phyloP scores from a whole-genome alignment of 805 yeast species.

The Saccharomycopsis fodiens region DNA sequence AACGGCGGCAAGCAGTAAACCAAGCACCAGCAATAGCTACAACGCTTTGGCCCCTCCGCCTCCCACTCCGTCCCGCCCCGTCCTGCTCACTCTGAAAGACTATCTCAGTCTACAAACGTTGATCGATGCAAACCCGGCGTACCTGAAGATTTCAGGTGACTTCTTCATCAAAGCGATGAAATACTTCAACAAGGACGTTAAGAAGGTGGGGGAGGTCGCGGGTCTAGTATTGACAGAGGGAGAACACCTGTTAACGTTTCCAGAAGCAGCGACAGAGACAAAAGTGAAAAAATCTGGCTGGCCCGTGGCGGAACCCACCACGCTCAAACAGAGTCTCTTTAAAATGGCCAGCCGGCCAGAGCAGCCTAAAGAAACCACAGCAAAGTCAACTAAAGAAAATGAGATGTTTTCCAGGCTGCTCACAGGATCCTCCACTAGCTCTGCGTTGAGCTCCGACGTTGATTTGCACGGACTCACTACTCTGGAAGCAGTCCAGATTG shows the following conservation, averaged over 20 bases:
- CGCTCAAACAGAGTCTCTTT: too few species aligned
- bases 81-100: not conserved
- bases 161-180: conserved; percentile 12
- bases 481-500: conserved; percentile 36
- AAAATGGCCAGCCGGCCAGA: too few species aligned
- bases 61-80: not conserved
- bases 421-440: too few species aligned
- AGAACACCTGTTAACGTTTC: not conserved
- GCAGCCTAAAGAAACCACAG: not conserved
- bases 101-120: conserved; percentile 4
- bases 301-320: too few species aligned
- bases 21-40: too few species aligned
- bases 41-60: not conserved
- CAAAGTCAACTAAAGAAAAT: not conserved
- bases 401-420: too few species aligned
- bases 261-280: too few species aligned
- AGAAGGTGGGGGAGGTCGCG: conserved; percentile 3
- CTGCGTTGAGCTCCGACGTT: too few species aligned
- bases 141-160: conserved; percentile 12
- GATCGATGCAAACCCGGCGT: conserved; percentile 7
- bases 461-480: conserved; percentile 56
- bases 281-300: too few species aligned
- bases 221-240: not conserved
- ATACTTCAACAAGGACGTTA: conserved; percentile 14
- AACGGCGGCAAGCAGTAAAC: too few species aligned